A percentile compares a stretch with the other conserved stretches of the same genome.
These are phyloP conservation scores for Globisporangium irregulare DNA, from an alignment of 352 stramenopile genomes.

Conservation along the genomic window DNA sequence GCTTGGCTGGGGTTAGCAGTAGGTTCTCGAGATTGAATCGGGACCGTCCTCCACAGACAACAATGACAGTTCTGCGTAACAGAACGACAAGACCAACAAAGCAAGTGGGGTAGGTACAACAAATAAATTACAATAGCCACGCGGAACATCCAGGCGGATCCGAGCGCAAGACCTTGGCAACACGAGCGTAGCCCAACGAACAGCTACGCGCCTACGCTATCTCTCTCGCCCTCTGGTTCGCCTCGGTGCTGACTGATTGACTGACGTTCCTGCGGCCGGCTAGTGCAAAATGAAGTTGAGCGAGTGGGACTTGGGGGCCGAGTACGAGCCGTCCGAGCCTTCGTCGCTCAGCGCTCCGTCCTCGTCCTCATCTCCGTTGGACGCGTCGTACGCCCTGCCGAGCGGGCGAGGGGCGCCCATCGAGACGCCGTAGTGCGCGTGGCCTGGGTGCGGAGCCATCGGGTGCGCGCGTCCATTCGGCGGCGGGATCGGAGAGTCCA, in stretches of 20 bases:
- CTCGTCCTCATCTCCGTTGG: constrained; percentile 10
- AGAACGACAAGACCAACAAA: background rate
- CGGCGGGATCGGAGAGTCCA: constrained; percentile 2
- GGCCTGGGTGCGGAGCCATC: constrained; percentile 2
- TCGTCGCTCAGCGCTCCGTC: constrained; percentile 40
- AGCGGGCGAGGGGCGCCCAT: constrained; percentile 1
- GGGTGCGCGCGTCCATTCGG: constrained; percentile 13
- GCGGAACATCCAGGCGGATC: constrained; percentile 1
- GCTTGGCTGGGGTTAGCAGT: too few species aligned
- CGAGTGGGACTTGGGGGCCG: constrained; percentile 67
- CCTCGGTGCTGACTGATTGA: background rate
- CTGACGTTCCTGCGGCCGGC: background rate
- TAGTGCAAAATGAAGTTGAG: constrained; percentile 85
- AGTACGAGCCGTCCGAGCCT: constrained; percentile 57
- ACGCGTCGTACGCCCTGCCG: constrained; percentile 26
- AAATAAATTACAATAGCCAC: constrained; percentile 14
- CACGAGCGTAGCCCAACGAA: background rate
- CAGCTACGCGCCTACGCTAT: background rate
- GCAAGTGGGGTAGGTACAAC: background rate
- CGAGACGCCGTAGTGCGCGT: background rate
- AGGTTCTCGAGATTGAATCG: too few species aligned
- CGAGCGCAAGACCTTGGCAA: background rate
- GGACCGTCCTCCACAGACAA: too few species aligned
- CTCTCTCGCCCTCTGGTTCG: background rate
- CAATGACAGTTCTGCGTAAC: background rate